Conservation (phyloP, 768 basidiomycete species). For the Lactarius hatsudake region DNA sequence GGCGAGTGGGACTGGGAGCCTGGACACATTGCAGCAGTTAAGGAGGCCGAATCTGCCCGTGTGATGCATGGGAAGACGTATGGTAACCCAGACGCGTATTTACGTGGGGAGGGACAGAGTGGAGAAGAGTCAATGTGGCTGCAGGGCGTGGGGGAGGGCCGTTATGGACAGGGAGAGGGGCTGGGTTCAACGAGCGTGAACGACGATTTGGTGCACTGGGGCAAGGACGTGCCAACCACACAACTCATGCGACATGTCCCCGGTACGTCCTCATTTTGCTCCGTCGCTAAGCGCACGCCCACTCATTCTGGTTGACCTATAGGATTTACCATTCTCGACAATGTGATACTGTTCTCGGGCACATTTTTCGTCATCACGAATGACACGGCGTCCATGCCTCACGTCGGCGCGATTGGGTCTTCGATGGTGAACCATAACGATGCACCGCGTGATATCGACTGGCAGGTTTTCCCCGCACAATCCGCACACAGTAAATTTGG, state of each 20-base stretch:
- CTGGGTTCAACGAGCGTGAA: slow-evolving; percentile 39
- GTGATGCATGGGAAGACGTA: slow-evolving; percentile 32
- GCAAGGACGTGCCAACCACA: slow-evolving; percentile 51
- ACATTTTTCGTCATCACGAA: slow-evolving; percentile 76
- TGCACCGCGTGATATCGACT: slow-evolving; percentile 50
- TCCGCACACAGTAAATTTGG: slow-evolving; percentile 33
- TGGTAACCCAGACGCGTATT: slow-evolving; percentile 36
- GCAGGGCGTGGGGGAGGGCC: slow-evolving; percentile 28
- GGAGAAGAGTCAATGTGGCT: slow-evolving; percentile 30
- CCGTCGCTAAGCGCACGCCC: background rate
- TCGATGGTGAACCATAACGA: slow-evolving; percentile 36
- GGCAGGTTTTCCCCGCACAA: slow-evolving; percentile 42
- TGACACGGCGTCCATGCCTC: slow-evolving; percentile 57
- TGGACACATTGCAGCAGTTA: slow-evolving; percentile 51
- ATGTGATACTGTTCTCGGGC: slow-evolving; percentile 70
- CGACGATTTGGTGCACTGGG: slow-evolving; percentile 58
- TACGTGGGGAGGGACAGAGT: slow-evolving; percentile 41
- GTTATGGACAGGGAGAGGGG: slow-evolving; percentile 30
- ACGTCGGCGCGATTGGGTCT: slow-evolving; percentile 48
- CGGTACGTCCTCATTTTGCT: slow-evolving; percentile 41
- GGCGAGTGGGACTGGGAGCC: slow-evolving; percentile 71
- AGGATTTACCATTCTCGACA: slow-evolving; percentile 86
- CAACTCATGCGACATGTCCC: slow-evolving; percentile 60
- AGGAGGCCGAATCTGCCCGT: slow-evolving; percentile 50
- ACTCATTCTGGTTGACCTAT: background rate